These are phyloP conservation scores for Lunularia cruciata DNA, from an alignment of 225 moss, liverwort and hornwort genomes.

Conservation along the genomic window DNA sequence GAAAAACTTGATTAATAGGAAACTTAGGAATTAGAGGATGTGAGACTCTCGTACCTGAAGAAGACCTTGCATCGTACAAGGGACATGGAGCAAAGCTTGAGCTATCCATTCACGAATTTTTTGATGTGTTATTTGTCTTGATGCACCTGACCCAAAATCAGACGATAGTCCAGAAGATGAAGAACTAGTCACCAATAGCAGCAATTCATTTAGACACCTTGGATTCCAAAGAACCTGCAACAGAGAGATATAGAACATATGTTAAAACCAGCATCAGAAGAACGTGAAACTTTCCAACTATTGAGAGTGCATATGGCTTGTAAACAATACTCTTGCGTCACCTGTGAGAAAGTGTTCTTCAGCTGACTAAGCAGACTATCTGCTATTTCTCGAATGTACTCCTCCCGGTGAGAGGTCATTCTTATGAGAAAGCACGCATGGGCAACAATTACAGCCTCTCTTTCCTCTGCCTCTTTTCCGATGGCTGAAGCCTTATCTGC, in stretches of 20 bases:
- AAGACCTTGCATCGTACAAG: slow-evolving; percentile 86
- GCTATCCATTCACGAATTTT: slow-evolving; percentile 85
- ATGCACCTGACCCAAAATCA: slow-evolving; percentile 50
- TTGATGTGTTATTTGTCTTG: slow-evolving; percentile 56
- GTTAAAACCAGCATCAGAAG: neutral
- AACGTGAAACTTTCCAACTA: slow-evolving; percentile 3
- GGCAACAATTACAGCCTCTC: slow-evolving; percentile 58
- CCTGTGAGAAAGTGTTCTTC: slow-evolving; percentile 65
- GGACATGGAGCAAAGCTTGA: slow-evolving; percentile 64
- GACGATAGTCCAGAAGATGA: slow-evolving; percentile 42
- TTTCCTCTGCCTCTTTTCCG: slow-evolving; percentile 62
- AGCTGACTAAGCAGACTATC: slow-evolving; percentile 64
- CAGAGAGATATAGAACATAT: neutral
- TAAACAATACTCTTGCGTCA: no score
- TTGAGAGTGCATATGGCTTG: no score
- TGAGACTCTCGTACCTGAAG: slow-evolving; percentile 87
- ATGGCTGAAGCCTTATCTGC: slow-evolving; percentile 49
- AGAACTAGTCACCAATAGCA: slow-evolving; percentile 65
- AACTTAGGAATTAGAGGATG: no score
- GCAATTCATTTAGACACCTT: slow-evolving; percentile 62
- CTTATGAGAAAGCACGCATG: slow-evolving; percentile 75
- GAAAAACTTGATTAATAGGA: no score
- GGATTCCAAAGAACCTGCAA: slow-evolving; percentile 78
- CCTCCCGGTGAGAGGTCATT: slow-evolving; percentile 56
- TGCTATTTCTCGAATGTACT: slow-evolving; percentile 70